Evolutionary conservation across 106 monocot genomes (phyloP), one percentile per base, ranked within the genome.

Genomic region (Phalaenopsis aphrodite): DNA sequence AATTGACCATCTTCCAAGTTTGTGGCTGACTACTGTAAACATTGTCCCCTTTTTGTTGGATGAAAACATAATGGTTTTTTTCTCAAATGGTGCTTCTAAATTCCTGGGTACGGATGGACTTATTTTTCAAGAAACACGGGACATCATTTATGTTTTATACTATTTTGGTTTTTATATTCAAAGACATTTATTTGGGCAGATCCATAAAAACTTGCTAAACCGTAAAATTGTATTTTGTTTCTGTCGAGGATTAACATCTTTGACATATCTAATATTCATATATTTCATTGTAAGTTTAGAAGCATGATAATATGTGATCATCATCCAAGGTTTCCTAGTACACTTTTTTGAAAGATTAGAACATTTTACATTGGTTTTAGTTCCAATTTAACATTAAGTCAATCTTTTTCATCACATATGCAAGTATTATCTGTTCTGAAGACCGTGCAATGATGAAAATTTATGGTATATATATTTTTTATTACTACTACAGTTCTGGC

Each of bases 401-500:
- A 8, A 52, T 30, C 5, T 61, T 61, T 58, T n/a, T 19, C 42
- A 23, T 57, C 17, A 68, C 42, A 19, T 49, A 57, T 42, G 21
- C 46, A 18, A 72, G 47, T 19, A 10, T 12, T 38, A 30, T 46
- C 10, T 36, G 37, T 55, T 38, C 16, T 72, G 15, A 41, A 9
- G 12, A 48, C 55, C 36, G 10, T 56, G 2, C 16, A 17, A 15
- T 47, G 30, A 43, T 74, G 74, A 4, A 74, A 43, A 43, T 74
- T 74, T 74, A 74, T 45, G 16, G 5, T 43, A 74, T 18, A 43
- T 30, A 30, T 41, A 9, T 42, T 45, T 74, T 43, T 45, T 69
- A 15, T 41, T 38, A 18, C 74, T 80, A 42, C 19, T 91, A 66
- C 85, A 98, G 97, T 83, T 98, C 98, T 69, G 84, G 88, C 45